phyloP scores from a whole-genome alignment of 441 rosid species.

The Croton laevigatus region DNA sequence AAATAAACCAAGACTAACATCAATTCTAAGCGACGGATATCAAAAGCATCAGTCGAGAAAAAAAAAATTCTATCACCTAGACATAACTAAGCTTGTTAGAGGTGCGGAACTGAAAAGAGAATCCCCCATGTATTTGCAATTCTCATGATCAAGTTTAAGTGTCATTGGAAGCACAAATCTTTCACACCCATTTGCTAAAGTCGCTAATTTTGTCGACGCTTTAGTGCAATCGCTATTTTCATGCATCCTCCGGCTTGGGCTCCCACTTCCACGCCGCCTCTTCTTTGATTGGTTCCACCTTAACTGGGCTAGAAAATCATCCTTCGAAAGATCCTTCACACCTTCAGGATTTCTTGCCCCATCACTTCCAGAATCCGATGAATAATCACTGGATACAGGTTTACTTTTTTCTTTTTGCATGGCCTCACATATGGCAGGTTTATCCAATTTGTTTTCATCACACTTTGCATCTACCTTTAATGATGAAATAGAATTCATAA shows the following conservation, averaged over 20 bases:
- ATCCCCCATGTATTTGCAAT: constrained; percentile 58
- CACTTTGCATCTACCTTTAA: constrained; percentile 31
- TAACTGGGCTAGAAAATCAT: constrained; percentile 45
- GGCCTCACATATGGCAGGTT: constrained; percentile 9
- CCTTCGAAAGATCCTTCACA: constrained; percentile 57
- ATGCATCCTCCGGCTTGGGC: constrained; percentile 33
- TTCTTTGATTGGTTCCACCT: constrained; percentile 62
- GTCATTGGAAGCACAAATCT: constrained; percentile 30
- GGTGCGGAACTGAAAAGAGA: constrained; percentile 44
- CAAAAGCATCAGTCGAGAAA: constrained; percentile 6
- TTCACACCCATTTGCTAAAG: constrained; percentile 17
- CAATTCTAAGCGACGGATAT: not conserved
- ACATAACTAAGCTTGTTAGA: constrained; percentile 57
- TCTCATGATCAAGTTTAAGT: constrained; percentile 54
- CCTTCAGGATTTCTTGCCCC: constrained; percentile 18
- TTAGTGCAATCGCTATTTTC: constrained; percentile 12
- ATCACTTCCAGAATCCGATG: constrained; percentile 24
- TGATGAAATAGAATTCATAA: constrained; percentile 31
- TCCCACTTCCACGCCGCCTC: constrained; percentile 42
- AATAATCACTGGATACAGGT: constrained; percentile 23
- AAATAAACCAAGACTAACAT: not conserved
- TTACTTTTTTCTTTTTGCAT: constrained; percentile 21
- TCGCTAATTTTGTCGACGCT: constrained; percentile 9
- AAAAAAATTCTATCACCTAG: constrained; percentile 40
- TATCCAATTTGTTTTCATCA: constrained; percentile 21